Evolutionary conservation across 371 early-diverging fungal genomes (phyloP), one percentile per base, ranked within the genome.

Genomic region (Entomophthora muscae): DNA sequence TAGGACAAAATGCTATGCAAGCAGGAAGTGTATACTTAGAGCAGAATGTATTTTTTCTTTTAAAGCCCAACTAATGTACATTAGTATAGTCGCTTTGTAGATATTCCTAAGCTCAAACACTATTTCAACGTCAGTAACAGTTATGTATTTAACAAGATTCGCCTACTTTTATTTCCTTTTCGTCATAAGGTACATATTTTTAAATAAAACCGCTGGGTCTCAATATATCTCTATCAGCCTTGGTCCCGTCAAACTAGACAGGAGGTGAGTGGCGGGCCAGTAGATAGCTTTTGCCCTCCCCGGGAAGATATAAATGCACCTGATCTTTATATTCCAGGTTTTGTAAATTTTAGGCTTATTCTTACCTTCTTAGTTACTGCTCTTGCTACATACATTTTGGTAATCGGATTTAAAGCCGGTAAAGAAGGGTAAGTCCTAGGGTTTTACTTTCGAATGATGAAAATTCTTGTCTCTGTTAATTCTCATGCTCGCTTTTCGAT

Each of bases 81-180:
- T 0, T 71, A 90, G 93, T 78, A 92, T 63, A 82, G 81, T 58
- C 81, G 86, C 66, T 93, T 85, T 75, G 78, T 97, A 32, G 89
- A 89, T 70, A 77, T 93, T 70, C 80, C 83, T 23, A 83, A 82
- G 64, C 74, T 98, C 54, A 88, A 90, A 74, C 87, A 86, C 65
- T 98, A 98, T 75, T 99, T 98, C 71, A 90, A 95, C 68, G 95
- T 99, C 57, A 89, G 86, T 71, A 97, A 98, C 73, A 72, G 80
- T 24, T 98, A 95, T 68, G 94, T 99, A 21, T 69, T 91, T 30
- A 80, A 78, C 63, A 99, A 99, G 74, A 72, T 97, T 3, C 73
- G 77, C 27, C 69, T 92, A 31, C 76, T 99, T n/a, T 66, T 95
- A 58, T 96, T 95, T 70, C 99, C 99, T 21, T 98, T 91, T 83